Evolutionary conservation across 2,329 filamentous ascomycete genomes (phyloP).

Genomic region (Ophiostoma angusticollis): DNA sequence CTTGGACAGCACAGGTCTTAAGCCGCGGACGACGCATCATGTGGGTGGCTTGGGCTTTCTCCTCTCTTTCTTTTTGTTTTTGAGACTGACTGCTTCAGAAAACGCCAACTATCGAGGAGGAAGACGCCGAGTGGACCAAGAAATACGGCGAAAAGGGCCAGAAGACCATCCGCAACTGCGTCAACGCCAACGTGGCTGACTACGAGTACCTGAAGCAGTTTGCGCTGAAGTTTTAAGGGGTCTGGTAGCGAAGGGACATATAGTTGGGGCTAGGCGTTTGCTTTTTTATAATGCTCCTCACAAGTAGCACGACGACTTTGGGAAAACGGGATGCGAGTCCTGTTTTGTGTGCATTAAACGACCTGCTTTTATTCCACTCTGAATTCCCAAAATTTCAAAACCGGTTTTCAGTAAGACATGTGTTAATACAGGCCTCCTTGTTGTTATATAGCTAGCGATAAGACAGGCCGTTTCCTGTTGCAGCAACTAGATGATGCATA

Average conservation of each 20-base stretch:
- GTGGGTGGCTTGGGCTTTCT: constrained; percentile 26
- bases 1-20: constrained; percentile 66
- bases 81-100: constrained; percentile 31
- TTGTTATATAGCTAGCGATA: background rate
- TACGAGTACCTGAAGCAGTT: constrained; percentile 78
- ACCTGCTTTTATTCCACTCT: no score
- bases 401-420: no score
- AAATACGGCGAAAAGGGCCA: constrained; percentile 64
- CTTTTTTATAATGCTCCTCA: no score
- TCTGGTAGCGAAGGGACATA: no score
- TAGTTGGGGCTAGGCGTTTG: background rate
- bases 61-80: background rate
- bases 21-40: constrained; percentile 51
- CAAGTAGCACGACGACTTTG: no score
- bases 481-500: no score
- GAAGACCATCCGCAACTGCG: constrained; percentile 55
- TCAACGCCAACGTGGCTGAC: constrained; percentile 57
- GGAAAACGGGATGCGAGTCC: no score
- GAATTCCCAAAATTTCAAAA: no score
- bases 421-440: no score
- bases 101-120: constrained; percentile 48
- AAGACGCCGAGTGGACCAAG: constrained; percentile 57
- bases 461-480: no score
- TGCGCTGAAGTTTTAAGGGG: constrained; percentile 49
- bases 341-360: no score